Evolutionary conservation across 2,329 filamentous ascomycete genomes (phyloP), one percentile per base, ranked within the genome.

Genomic region (Camptophora hylomeconis): DNA sequence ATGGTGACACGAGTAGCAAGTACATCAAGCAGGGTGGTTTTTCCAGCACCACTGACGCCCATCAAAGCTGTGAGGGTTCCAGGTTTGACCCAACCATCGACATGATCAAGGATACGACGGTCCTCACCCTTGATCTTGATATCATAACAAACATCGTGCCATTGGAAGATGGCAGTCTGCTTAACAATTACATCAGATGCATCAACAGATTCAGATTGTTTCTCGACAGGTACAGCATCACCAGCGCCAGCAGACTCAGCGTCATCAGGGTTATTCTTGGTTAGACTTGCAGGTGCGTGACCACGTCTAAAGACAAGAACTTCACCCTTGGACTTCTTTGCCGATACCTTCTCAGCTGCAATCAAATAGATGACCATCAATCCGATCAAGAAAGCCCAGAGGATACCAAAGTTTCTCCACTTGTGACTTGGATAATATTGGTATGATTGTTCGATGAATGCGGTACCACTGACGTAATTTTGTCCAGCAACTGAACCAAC

Each of bases 11-110:
- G 77, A 35, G 80, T 80, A 24, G 86, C 86, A 40, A 94, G 65
- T 19, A 81, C 80, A 54, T 93, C 81, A 17, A 94, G 60, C 16
- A 94, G 68, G 1, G 86, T 93, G 0, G 86, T 94, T 56, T 94
- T 94, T 34, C 86, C 86, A n/a, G 86, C 86, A 42, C 86, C 84
- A 17, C 79, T 84, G 5, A 86, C 81, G 58, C 83, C 67, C 84
- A 93, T 93, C 3, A 92, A 64, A 20, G 82, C 84, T 8, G 84
- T 93, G 30, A 92, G 54, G 10, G 82, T 92, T 35, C 86, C 86
- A 3, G 86, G 86, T 55, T 92, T 89, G 35, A 94, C 83, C 80
- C 82, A 94, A 19, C 86, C 86, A 47, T 92, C 80, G 8, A 93
- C 80, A 38, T 89, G 64, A 45, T 93, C 76, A 35, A 94, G 61